Conservation (phyloP, 352 stramenopile species). For the Pythium oligandrum region DNA sequence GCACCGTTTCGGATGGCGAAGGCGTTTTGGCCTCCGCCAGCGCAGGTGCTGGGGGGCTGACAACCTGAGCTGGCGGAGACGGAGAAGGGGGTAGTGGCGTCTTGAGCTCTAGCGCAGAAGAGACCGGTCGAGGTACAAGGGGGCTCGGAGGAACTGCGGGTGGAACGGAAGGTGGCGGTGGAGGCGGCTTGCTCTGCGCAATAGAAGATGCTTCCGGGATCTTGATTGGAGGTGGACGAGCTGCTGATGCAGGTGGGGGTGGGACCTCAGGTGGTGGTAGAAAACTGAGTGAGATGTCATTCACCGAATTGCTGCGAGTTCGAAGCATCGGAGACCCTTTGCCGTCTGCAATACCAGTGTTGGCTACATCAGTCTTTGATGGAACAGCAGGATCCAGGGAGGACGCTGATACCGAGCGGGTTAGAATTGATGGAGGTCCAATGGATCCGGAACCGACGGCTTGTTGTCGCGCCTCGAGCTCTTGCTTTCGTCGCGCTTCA, state of each 20-base stretch:
- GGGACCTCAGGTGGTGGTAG: not conserved
- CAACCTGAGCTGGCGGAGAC: not conserved
- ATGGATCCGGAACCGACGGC: not conserved
- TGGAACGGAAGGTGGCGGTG: conserved; percentile 1
- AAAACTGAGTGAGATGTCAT: not conserved
- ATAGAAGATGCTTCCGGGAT: not conserved
- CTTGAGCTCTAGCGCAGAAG: too few relatives aligned
- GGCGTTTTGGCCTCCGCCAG: not conserved
- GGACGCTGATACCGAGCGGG: conserved; percentile 27
- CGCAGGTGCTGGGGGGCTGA: not conserved
- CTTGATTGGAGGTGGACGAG: conserved; percentile 3
- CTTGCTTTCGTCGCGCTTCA: conserved; percentile 52
- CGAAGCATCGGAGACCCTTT: too few relatives aligned
- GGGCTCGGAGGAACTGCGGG: not conserved
- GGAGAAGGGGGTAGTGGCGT: not conserved
- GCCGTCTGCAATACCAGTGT: not conserved
- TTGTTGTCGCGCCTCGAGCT: conserved; percentile 39
- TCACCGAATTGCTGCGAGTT: conserved; percentile 14
- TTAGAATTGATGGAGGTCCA: conserved; percentile 8
- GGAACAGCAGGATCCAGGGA: conserved; percentile 7
- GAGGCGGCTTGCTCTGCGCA: not conserved
- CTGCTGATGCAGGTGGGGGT: not conserved
- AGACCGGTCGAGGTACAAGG: not conserved
- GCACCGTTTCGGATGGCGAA: not conserved
- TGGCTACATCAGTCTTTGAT: not conserved